Evolutionary conservation across 768 basidiomycete species (phyloP), one percentile per base, ranked within the genome.

Genomic region (Suillus occidentalis): DNA sequence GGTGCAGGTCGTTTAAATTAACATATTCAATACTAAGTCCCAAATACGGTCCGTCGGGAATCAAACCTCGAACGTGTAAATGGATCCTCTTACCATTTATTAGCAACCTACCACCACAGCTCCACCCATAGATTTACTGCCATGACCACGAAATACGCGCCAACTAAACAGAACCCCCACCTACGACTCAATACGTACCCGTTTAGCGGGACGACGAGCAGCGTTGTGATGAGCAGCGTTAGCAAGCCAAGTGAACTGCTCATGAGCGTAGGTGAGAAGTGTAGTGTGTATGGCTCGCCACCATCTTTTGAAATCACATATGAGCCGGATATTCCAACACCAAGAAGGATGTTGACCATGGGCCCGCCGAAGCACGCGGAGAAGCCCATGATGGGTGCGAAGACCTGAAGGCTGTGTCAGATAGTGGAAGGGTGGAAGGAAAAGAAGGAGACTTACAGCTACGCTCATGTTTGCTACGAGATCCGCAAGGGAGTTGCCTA

Each of bases 401-500:
- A 96, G 20, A 86, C 87, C 88, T 91, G 64, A 18, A 42, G 39
- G 13, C 14, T 28, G 55, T 31, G 20, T 36, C 62, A 49, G 40
- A 14, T 9, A 39, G 6, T 55, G 1, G 13, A n/a, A 37, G 5
- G 42, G 2, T 34, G 4, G 39, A 37, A 22, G 31, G 18, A 18
- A n/a, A 45, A 4, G 28, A 34, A 25, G 57, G 49, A 36, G 14
- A 81, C 87, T 62, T 78, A 87, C 91, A 25, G 97, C 97, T 12
- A 99, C 94, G 61, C 92, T 95, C 81, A 94, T 92, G 77, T 99
- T 98, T 25, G 97, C 97, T 7, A 99, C 96, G 25, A 98, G 85
- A 77, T 99, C 97, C 0, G 96, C 97, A 6, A 97, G 84, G 16
- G 94, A 97, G 76, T 99, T 99, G 31, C 97, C 97, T 36, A 98